Evolutionary conservation across 805 yeast species (phyloP).

Genomic region (Wickerhamiella bombiphila): DNA sequence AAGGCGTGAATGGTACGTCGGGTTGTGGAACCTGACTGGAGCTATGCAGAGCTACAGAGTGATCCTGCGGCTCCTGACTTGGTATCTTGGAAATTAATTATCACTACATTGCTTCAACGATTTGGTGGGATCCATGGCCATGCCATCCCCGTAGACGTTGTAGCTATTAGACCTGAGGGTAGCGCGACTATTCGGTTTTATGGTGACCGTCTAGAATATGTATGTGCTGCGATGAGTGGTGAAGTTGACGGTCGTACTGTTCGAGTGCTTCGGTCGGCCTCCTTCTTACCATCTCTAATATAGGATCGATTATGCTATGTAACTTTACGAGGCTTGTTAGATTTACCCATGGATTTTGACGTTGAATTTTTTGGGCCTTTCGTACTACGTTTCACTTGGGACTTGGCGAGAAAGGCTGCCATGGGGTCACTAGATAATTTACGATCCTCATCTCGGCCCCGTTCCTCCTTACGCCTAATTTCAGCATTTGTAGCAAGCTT

Average conservation of each 20-base stretch:
- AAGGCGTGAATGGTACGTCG: no score
- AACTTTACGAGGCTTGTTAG: no score
- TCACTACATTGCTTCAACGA: constrained; percentile 14
- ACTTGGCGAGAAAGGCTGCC: background rate
- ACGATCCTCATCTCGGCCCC: background rate
- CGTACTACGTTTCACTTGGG: background rate
- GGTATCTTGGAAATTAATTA: constrained; percentile 21
- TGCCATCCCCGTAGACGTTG: constrained; percentile 21
- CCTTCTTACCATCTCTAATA: constrained; percentile 2
- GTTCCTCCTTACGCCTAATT: background rate
- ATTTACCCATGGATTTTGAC: no score
- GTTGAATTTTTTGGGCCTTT: background rate
- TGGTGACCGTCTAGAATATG: constrained; percentile 3
- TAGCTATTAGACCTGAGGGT: constrained; percentile 3
- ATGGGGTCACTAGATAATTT: background rate
- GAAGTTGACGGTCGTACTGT: constrained; percentile 6
- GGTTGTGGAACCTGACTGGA: constrained; percentile 22
- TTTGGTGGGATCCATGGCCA: constrained; percentile 21
- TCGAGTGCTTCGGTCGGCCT: constrained; percentile 1
- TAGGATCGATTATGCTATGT: no score
- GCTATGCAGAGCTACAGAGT: constrained; percentile 19
- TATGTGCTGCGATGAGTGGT: constrained; percentile 6
- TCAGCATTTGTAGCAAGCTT: background rate
- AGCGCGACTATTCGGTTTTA: constrained; percentile 16
- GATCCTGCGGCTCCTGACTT: constrained; percentile 16